Percentiles rank a stretch among this genome's conserved stretches.
These are phyloP conservation scores for Hibiscus trionum DNA, from an alignment of 345 rosid genomes.

Conservation along the genomic window DNA sequence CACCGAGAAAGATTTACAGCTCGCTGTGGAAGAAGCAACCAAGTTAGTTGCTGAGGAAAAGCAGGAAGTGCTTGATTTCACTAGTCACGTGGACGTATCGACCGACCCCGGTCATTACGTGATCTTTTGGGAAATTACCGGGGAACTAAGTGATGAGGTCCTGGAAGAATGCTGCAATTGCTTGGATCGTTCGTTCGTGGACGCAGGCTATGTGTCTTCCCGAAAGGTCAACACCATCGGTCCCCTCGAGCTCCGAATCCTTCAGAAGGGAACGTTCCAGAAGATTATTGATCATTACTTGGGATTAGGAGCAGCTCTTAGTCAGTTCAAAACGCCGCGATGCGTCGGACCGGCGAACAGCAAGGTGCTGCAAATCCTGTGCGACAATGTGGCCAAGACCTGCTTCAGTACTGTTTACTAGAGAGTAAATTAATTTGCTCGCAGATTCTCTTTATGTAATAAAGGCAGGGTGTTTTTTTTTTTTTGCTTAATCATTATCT, in stretches of 20 bases:
- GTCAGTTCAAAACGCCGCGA: constrained; percentile 85
- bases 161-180: constrained; percentile 65
- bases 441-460: background rate
- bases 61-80: constrained; percentile 69
- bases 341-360: constrained; percentile 56
- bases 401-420: constrained; percentile 59
- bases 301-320: constrained; percentile 59
- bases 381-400: constrained; percentile 41
- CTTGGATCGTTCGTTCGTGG: constrained; percentile 60
- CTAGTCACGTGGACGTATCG: constrained; percentile 58
- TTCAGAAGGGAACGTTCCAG: constrained; percentile 55
- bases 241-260: constrained; percentile 68
- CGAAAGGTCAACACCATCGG: constrained; percentile 64
- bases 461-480: background rate
- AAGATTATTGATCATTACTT: constrained; percentile 69
- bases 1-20: constrained; percentile 77
- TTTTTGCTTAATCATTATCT: background rate
- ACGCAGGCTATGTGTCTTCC: constrained; percentile 70
- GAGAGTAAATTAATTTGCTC: background rate
- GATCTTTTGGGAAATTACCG: constrained; percentile 76
- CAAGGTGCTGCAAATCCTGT: constrained; percentile 50
- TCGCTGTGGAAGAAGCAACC: constrained; percentile 59
- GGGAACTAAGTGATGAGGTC: constrained; percentile 47
- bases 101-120: constrained; percentile 84
- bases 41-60: constrained; percentile 53